Evolutionary conservation across 768 basidiomycete genomes (phyloP).

Genomic region (Tricholomella constricta): DNA sequence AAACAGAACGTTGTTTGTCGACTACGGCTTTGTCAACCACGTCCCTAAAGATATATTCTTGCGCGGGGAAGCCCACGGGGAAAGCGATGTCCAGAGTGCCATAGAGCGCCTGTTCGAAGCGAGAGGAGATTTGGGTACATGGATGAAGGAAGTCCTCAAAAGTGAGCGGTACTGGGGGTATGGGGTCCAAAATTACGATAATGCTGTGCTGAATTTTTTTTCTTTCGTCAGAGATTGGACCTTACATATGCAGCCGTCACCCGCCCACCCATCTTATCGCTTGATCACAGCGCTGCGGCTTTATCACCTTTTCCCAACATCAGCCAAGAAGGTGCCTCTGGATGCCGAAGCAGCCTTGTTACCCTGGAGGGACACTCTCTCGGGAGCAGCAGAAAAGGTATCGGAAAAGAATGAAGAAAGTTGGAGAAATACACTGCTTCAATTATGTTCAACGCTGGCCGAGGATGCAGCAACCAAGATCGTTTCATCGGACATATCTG

Average conservation of each 20-base stretch:
- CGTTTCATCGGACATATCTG: neutral
- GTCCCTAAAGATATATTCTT: constrained; percentile 27
- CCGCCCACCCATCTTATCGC: constrained; percentile 80
- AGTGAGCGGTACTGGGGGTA: constrained; percentile 87
- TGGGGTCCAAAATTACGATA: neutral
- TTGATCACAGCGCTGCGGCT: constrained; percentile 73
- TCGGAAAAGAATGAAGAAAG: constrained; percentile 49
- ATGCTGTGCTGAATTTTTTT: constrained; percentile 3
- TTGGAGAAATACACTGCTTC: constrained; percentile 42
- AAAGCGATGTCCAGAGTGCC: constrained; percentile 63
- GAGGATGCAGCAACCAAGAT: constrained; percentile 13
- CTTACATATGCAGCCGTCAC: constrained; percentile 57
- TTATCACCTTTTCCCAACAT: constrained; percentile 46
- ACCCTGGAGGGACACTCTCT: constrained; percentile 57
- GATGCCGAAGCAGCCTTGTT: constrained; percentile 34
- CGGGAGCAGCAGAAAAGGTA: constrained; percentile 45
- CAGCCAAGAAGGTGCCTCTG: constrained; percentile 22
- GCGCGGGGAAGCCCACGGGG: constrained; percentile 40
- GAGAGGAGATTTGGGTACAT: constrained; percentile 37
- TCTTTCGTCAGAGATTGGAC: constrained; percentile 69
- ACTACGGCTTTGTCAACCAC: constrained; percentile 83
- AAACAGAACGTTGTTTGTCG: constrained; percentile 76
- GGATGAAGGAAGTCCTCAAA: constrained; percentile 56
- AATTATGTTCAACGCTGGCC: constrained; percentile 29
- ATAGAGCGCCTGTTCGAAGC: constrained; percentile 52